These are phyloP conservation scores for Huntiella bhutanensis DNA, from an alignment of 2,329 filamentous ascomycete species.

Conservation along the genomic window DNA sequence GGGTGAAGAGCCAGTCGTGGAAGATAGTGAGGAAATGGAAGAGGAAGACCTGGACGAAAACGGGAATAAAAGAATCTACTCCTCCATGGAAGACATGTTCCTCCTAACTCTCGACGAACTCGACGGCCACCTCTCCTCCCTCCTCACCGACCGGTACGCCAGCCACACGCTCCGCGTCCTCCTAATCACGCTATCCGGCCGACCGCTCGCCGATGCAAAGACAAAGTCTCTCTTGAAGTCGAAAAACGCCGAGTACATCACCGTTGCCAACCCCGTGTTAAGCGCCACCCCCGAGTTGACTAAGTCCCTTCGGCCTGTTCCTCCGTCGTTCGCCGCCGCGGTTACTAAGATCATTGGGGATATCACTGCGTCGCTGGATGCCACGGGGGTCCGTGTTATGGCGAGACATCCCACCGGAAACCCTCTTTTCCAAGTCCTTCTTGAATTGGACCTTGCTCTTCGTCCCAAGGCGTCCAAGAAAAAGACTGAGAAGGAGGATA, in stretches of 20 bases:
- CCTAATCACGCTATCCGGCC: conserved; percentile 66
- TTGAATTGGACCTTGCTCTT: conserved; percentile 67
- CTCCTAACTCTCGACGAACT: conserved; percentile 70
- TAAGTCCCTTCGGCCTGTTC: conserved; percentile 37
- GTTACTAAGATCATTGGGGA: conserved; percentile 67
- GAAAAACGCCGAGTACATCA: conserved; percentile 76
- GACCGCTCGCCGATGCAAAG: conserved; percentile 51
- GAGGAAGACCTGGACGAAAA: conserved; percentile 5
- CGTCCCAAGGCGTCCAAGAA: conserved; percentile 45
- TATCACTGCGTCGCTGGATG: conserved; percentile 55
- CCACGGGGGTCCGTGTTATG: conserved; percentile 62
- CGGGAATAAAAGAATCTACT: conserved; percentile 20
- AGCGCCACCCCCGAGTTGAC: conserved; percentile 26
- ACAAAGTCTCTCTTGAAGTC: conserved; percentile 66
- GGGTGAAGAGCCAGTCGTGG: conserved; percentile 22
- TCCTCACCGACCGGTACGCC: conserved; percentile 75
- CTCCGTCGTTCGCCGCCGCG: conserved; percentile 57
- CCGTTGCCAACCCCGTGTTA: conserved; percentile 36
- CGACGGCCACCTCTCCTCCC: conserved; percentile 62
- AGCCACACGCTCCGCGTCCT: conserved; percentile 81
- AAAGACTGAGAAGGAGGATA: conserved; percentile 20
- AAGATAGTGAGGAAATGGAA: conserved; percentile 19
- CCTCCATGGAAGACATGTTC: conserved; percentile 70
- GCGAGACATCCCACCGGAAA: conserved; percentile 83
- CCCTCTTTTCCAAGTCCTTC: conserved; percentile 73